Base-by-base conservation (phyloP, 2,329 filamentous ascomycete species). In the Pyricularia grisea region DNA sequence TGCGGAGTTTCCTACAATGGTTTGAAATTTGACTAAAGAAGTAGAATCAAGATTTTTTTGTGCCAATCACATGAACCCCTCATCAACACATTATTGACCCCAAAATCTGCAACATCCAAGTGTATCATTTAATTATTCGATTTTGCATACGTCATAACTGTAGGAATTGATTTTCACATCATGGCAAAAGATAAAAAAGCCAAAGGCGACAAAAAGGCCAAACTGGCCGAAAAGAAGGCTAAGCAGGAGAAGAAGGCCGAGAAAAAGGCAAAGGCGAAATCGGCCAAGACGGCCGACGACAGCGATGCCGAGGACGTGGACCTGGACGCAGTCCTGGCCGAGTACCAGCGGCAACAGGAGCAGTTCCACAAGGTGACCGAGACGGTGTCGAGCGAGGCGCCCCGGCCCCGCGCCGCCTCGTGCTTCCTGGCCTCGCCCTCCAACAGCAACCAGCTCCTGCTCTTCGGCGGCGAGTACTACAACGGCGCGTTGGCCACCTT, bases 381-480 rank as follows among this genome's bases (percentile, higher is more conserved):
- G 81, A 85, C 87, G 2, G 82, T 90, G 28, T 87, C 85, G 63
- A 86, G 88, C 28, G 86, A 82, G 2, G 91, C 94, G 23, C 95
- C 95, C 0, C 87, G 88, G 68, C 87, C 93, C 27, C 88, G 95
- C 68, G 88, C 91, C 27, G 94, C 93, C 7, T 87, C 92, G 9
- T 93, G 92, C 0, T 81, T 99, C 70, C 85, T 97, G 73, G 93
- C 92, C 25, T 94, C 91, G 58, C 95, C 95, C 1, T 87, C 90
- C 36, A 94, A 96, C 79, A 87, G 86, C 74, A 96, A 95, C 79
- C 93, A 96, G 77, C 81, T 99, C 69, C 89, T 98, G 73, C 81
- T 98, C 5, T 99, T 96, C 78, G 95, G 94, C 20, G 95, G 95
- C 72, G 95, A 99, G 82, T 96, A 94, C 76, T 98, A 93, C 81